phyloP scores from a whole-genome alignment of 768 basidiomycete species.

The Boletus rubroflammeus region DNA sequence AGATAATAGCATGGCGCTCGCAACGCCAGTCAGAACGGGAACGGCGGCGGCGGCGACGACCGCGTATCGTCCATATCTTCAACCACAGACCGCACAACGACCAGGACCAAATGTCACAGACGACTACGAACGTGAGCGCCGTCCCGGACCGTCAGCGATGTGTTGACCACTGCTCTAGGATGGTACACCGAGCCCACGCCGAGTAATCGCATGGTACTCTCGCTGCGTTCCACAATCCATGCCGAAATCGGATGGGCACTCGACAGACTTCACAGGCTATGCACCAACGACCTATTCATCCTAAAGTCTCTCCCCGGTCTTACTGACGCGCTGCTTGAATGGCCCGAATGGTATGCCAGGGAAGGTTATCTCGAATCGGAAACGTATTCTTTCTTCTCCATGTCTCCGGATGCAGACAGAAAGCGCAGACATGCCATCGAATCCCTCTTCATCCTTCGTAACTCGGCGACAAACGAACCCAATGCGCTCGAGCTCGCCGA shows the following conservation, averaged over 20 bases:
- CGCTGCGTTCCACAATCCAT: constrained; percentile 78
- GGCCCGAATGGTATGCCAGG: constrained; percentile 79
- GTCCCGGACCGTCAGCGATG: neutral
- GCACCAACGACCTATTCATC: constrained; percentile 72
- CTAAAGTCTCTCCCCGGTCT: constrained; percentile 73
- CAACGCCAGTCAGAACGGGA: constrained; percentile 29
- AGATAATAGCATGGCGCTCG: constrained; percentile 23
- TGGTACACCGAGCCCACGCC: constrained; percentile 83
- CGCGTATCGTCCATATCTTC: constrained; percentile 28
- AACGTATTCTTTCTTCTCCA: constrained; percentile 50
- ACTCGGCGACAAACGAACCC: constrained; percentile 66
- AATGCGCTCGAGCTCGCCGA: constrained; percentile 60
- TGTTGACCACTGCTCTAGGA: constrained; percentile 40
- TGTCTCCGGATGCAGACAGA: constrained; percentile 45
- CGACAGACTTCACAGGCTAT: constrained; percentile 78
- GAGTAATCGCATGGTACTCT: constrained; percentile 87
- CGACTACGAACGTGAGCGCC: constrained; percentile 68
- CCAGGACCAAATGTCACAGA: constrained; percentile 52
- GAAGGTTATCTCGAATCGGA: constrained; percentile 54
- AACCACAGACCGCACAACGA: constrained; percentile 16
- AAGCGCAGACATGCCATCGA: constrained; percentile 79
- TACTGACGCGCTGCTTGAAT: constrained; percentile 79
- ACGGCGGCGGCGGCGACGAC: constrained; percentile 11
- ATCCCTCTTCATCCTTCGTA: constrained; percentile 83
- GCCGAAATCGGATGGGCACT: constrained; percentile 88